Evolutionary conservation across 306 rosid species (phyloP).

Genomic region (Dicorynia guianensis): DNA sequence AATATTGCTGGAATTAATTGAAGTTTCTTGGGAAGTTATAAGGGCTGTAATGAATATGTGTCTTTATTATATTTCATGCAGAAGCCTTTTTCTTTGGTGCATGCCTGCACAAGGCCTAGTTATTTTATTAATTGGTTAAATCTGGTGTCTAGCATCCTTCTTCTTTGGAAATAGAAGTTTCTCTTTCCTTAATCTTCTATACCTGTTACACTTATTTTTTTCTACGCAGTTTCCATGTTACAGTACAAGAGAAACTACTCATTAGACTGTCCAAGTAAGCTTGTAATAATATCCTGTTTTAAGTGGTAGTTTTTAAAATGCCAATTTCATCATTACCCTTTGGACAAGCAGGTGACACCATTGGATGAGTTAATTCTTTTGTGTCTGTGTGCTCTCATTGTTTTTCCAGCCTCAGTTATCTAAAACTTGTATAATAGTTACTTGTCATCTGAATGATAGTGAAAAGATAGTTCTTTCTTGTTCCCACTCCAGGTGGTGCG

Average conservation of each 20-base stretch:
- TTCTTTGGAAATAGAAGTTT: conserved; percentile 20
- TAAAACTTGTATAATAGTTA: conserved; percentile 15
- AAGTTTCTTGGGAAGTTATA: not conserved
- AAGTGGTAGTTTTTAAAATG: not conserved
- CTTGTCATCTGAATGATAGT: conserved; percentile 17
- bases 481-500: conserved; percentile 81
- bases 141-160: conserved; percentile 27
- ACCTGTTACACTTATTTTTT: conserved; percentile 14
- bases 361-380: not conserved
- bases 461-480: conserved; percentile 18
- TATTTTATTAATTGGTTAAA: conserved; percentile 2
- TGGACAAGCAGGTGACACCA: not conserved
- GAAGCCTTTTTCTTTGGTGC: not conserved
- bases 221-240: not conserved
- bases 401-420: not conserved
- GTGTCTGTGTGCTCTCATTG: not conserved
- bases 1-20: conserved; percentile 23
- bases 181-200: not conserved
- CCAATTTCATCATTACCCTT: not conserved
- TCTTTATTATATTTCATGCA: conserved; percentile 18
- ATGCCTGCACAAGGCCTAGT: not conserved
- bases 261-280: not conserved
- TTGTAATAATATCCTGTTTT: not conserved
- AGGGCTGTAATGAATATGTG: conserved; percentile 13
- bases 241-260: not conserved